Conservation (phyloP, 257 asterid species). For the Solanum megistacrolobum region DNA sequence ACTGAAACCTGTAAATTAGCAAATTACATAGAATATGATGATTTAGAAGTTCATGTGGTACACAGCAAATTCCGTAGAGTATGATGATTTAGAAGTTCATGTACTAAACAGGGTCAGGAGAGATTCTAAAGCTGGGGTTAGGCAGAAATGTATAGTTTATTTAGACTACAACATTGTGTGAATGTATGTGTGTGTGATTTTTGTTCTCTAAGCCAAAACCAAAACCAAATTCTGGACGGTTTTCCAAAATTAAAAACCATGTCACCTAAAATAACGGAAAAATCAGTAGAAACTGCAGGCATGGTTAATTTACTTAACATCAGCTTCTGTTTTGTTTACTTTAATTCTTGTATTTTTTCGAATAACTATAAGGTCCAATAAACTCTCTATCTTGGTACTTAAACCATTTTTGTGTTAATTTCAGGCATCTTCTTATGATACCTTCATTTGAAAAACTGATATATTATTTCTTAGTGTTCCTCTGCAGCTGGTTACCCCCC, state of each 20-base stretch:
- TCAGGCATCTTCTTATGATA: background rate
- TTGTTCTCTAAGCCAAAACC: background rate
- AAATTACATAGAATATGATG: background rate
- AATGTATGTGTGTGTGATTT: background rate
- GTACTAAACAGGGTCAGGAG: background rate
- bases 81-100: background rate
- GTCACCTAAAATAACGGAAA: background rate
- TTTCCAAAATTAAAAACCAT: background rate
- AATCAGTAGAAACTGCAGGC: background rate
- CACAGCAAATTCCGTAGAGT: background rate
- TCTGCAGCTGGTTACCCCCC: background rate
- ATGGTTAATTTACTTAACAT: background rate
- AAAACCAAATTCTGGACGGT: background rate
- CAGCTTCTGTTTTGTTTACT: background rate
- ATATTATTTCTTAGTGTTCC: background rate
- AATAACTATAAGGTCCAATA: background rate
- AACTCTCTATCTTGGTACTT: background rate
- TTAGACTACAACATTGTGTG: background rate
- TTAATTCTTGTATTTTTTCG: background rate
- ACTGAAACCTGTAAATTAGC: background rate
- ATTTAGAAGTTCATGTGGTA: background rate
- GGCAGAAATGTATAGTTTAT: background rate
- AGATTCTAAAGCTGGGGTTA: background rate
- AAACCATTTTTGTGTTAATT: background rate
- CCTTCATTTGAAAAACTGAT: background rate